Conservation (phyloP, 2,329 filamentous ascomycete species). For the Neoascochyta sp. region DNA sequence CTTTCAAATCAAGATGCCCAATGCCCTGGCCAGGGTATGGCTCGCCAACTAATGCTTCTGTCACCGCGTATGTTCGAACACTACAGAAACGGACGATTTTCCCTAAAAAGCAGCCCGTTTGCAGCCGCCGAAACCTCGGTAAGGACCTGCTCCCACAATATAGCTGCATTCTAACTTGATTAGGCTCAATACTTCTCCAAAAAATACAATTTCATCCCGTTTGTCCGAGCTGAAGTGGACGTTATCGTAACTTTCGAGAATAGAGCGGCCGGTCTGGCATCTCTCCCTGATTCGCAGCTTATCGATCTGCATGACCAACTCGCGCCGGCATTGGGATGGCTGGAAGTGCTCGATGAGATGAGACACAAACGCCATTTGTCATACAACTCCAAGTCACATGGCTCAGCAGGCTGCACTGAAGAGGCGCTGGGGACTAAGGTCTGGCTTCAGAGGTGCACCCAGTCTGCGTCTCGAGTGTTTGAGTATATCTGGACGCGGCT, state of each 20-base stretch:
- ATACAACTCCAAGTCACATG: neutral
- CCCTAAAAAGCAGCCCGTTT: slow-evolving; percentile 4
- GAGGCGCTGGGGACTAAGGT: neutral
- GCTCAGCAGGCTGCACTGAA: neutral
- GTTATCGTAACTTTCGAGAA: neutral
- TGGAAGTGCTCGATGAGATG: slow-evolving; percentile 1
- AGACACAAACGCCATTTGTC: neutral
- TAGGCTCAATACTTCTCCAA: slow-evolving; percentile 5
- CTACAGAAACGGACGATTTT: slow-evolving; percentile 13
- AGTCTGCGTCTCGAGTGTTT: slow-evolving; percentile 2
- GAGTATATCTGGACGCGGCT: slow-evolving; percentile 6
- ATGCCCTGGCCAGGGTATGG: slow-evolving; percentile 4
- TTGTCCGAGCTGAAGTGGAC: neutral
- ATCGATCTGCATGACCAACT: slow-evolving; percentile 1
- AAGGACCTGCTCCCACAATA: slow-evolving; percentile 2
- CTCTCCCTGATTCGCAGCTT: slow-evolving; percentile 2
- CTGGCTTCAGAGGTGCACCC: neutral
- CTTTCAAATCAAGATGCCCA: slow-evolving; percentile 4
- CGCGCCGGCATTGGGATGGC: slow-evolving; percentile 2
- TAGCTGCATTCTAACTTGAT: slow-evolving; percentile 3
- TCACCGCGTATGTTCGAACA: slow-evolving; percentile 10
- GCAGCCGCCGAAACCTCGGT: slow-evolving; percentile 4
- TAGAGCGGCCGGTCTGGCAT: neutral
- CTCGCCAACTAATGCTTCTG: slow-evolving; percentile 9
- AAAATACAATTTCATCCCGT: slow-evolving; percentile 2